A percentile compares a stretch with the other conserved stretches of the same genome.
Conservation (phyloP, 768 basidiomycete genomes). For the Lactarius sanguifluus region DNA sequence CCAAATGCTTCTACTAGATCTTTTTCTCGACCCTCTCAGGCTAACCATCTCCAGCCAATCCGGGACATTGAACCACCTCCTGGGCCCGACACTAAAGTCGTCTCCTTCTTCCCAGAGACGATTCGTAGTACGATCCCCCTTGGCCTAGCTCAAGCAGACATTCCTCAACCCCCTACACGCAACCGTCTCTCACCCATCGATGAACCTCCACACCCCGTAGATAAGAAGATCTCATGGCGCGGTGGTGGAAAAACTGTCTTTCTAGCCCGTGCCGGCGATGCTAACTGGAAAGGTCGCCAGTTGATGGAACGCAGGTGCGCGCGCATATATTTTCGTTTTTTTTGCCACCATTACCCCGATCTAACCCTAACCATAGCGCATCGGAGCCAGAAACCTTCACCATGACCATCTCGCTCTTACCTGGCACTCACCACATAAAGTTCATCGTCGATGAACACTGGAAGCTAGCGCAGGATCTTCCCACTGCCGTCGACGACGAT, state of each 20-base stretch:
- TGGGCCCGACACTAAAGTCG: conserved; percentile 31
- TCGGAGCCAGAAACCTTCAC: conserved; percentile 39
- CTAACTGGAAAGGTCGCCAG: conserved; percentile 71
- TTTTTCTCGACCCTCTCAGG: conserved; percentile 34
- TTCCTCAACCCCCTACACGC: conserved; percentile 28
- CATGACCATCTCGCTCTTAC: conserved; percentile 56
- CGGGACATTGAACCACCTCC: conserved; percentile 20
- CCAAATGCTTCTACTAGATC: conserved; percentile 44
- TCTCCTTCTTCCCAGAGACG: conserved; percentile 54
- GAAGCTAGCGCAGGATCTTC: conserved; percentile 75
- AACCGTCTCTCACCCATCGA: conserved; percentile 26
- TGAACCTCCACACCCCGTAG: conserved; percentile 26
- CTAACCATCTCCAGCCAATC: conserved; percentile 16
- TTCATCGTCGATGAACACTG: conserved; percentile 93
- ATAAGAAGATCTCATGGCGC: conserved; percentile 56
- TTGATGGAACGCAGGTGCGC: conserved; percentile 64
- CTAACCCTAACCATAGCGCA: conserved; percentile 26
- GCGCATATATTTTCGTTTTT: conserved; percentile 32
- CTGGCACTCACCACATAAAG: conserved; percentile 91
- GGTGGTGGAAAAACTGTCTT: conserved; percentile 60
- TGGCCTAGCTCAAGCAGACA: conserved; percentile 38
- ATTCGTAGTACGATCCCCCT: conserved; percentile 65
- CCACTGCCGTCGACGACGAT: conserved; percentile 90
- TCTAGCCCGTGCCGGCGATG: conserved; percentile 72
- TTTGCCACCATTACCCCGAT: conserved; percentile 21